phyloP scores from a whole-genome alignment of 2,329 filamentous ascomycete species.

The Fusarium guadeloupense region DNA sequence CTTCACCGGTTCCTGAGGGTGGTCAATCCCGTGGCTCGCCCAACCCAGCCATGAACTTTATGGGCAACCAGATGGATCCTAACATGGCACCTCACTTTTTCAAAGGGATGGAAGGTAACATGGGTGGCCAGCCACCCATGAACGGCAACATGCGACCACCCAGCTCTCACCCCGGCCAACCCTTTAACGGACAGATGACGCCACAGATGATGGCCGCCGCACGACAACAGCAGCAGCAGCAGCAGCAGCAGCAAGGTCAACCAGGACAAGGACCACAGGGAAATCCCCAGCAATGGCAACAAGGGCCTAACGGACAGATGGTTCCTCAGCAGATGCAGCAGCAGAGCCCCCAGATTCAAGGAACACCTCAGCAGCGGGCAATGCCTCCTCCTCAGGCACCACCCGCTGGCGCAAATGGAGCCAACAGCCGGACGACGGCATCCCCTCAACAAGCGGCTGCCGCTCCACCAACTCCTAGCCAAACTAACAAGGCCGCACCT shows the following conservation, averaged over 20 bases:
- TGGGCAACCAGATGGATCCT: conserved; percentile 70
- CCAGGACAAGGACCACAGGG: conserved; percentile 46
- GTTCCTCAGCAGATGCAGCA: conserved; percentile 53
- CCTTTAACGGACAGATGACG: conserved; percentile 67
- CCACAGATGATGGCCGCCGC: conserved; percentile 65
- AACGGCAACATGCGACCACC: conserved; percentile 73
- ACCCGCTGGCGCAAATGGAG: conserved; percentile 55
- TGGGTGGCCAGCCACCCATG: conserved; percentile 58
- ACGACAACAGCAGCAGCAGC: conserved; percentile 48
- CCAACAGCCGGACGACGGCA: conserved; percentile 65
- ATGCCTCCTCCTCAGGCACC: conserved; percentile 75
- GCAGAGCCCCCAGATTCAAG: conserved; percentile 62
- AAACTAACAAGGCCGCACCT: conserved; percentile 75
- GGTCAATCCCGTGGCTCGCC: conserved; percentile 73
- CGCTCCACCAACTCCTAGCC: conserved; percentile 80
- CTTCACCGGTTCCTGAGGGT: conserved; percentile 76
- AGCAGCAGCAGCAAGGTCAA: conserved; percentile 51
- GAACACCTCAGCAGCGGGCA: conserved; percentile 75
- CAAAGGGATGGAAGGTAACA: conserved; percentile 63
- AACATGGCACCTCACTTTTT: conserved; percentile 69
- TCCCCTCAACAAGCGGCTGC: conserved; percentile 71
- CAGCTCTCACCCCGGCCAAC: conserved; percentile 70
- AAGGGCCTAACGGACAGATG: conserved; percentile 54
- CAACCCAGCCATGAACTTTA: conserved; percentile 69
- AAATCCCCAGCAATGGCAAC: conserved; percentile 53